Evolutionary conservation across 148 eudicot genomes (phyloP).

Genomic region (Mesembryanthemum crystallinum): DNA sequence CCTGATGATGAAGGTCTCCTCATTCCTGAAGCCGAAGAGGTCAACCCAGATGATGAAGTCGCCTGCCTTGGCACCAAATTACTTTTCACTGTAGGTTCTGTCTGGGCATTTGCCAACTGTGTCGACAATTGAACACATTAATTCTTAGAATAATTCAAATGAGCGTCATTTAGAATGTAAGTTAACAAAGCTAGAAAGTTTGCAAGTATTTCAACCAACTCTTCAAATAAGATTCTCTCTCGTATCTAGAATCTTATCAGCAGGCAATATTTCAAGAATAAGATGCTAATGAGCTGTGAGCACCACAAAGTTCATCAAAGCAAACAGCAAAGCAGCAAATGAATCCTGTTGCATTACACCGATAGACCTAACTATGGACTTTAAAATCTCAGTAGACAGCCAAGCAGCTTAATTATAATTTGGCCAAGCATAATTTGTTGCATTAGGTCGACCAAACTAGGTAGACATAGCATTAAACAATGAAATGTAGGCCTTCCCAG

Average conservation of each 20-base stretch:
- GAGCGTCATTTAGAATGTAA: neutral
- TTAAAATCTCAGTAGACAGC: neutral
- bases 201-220: neutral
- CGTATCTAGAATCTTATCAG: neutral
- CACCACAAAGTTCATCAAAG: neutral
- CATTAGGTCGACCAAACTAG: neutral
- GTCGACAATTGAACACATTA: slow-evolving; percentile 18
- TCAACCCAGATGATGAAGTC: slow-evolving; percentile 49
- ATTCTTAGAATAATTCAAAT: slow-evolving; percentile 2
- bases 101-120: slow-evolving; percentile 68
- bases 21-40: slow-evolving; percentile 52
- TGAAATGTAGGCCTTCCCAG: neutral
- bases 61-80: slow-evolving; percentile 57
- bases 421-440: neutral
- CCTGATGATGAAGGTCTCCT: slow-evolving; percentile 74
- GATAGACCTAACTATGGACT: neutral
- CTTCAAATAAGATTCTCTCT: neutral
- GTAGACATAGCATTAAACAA: neutral
- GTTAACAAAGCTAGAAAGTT: neutral
- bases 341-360: neutral
- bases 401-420: neutral
- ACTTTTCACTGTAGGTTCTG: slow-evolving; percentile 59
- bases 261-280: slow-evolving; percentile 3
- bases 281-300: neutral
- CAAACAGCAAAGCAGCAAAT: slow-evolving; percentile 1